Evolutionary conservation across 331 rosid genomes (phyloP).

Genomic region (Rhamnella rubrinervis): DNA sequence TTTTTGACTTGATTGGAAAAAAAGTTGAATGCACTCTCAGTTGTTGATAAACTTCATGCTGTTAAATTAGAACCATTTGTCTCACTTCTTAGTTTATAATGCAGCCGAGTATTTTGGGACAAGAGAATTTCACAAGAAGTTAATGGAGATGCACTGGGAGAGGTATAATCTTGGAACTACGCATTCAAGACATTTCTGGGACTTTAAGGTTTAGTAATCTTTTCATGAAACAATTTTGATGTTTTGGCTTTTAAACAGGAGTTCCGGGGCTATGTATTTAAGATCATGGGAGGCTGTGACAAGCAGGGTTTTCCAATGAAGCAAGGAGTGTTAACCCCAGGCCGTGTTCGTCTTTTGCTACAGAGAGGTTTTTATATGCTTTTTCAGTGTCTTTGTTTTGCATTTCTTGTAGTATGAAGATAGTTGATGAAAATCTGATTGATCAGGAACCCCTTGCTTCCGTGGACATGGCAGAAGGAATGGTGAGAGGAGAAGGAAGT

Average conservation of each 20-base stretch:
- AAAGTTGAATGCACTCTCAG: too few species aligned
- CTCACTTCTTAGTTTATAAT: not conserved
- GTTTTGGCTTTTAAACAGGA: slow-evolving; percentile 22
- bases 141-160: slow-evolving; percentile 41
- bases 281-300: slow-evolving; percentile 63
- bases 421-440: not conserved
- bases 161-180: slow-evolving; percentile 7
- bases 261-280: slow-evolving; percentile 54
- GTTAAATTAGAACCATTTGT: too few species aligned
- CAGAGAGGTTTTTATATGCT: slow-evolving; percentile 34
- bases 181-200: not conserved
- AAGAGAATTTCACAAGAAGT: slow-evolving; percentile 49
- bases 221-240: not conserved
- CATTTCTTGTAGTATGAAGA: not conserved
- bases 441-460: slow-evolving; percentile 55
- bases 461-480: slow-evolving; percentile 54
- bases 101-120: slow-evolving; percentile 43
- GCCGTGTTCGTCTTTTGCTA: slow-evolving; percentile 59
- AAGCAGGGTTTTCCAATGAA: slow-evolving; percentile 68
- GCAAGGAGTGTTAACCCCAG: slow-evolving; percentile 58
- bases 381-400: not conserved
- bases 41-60: too few species aligned
- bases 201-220: not conserved
- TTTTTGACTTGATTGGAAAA: too few species aligned
- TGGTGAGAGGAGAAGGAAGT: slow-evolving; percentile 61